phyloP scores from a whole-genome alignment of 805 yeast species.

The Starmerella scarabaei region DNA sequence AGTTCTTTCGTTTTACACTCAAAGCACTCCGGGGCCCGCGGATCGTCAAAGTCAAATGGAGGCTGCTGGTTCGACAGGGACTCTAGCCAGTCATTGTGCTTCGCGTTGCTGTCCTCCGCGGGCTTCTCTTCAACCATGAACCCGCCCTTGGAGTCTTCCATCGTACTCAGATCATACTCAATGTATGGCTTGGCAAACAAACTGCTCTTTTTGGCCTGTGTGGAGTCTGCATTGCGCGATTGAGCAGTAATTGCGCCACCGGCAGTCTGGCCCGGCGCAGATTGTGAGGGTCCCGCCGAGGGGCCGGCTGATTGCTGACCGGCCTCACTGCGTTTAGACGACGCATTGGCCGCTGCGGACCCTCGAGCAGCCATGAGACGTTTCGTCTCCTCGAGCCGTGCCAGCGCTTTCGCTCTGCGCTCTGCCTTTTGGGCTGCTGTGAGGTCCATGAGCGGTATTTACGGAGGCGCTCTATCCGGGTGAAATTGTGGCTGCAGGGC shows the following conservation, averaged over 20 bases:
- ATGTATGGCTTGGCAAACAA: conserved; percentile 26
- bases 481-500: too few species aligned
- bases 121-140: conserved; percentile 41
- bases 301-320: not conserved
- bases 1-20: conserved; percentile 77
- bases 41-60: conserved; percentile 37
- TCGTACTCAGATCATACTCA: conserved; percentile 65
- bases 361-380: conserved; percentile 7
- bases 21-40: conserved; percentile 63
- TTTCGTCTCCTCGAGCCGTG: conserved; percentile 19
- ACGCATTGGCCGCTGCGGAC: too few species aligned
- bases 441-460: too few species aligned
- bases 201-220: conserved; percentile 9
- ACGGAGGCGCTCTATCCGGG: too few species aligned
- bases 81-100: conserved; percentile 21
- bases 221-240: conserved; percentile 11
- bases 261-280: conserved; percentile 4
- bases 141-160: conserved; percentile 83
- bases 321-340: not conserved
- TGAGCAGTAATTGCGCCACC: conserved; percentile 6
- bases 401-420: conserved; percentile 19
- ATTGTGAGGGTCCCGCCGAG: not conserved
- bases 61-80: conserved; percentile 28
- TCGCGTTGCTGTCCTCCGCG: conserved; percentile 8
- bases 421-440: conserved; percentile 16